phyloP scores from a whole-genome alignment of 2,329 filamentous ascomycete species.

The Stemphylium vesicarium region DNA sequence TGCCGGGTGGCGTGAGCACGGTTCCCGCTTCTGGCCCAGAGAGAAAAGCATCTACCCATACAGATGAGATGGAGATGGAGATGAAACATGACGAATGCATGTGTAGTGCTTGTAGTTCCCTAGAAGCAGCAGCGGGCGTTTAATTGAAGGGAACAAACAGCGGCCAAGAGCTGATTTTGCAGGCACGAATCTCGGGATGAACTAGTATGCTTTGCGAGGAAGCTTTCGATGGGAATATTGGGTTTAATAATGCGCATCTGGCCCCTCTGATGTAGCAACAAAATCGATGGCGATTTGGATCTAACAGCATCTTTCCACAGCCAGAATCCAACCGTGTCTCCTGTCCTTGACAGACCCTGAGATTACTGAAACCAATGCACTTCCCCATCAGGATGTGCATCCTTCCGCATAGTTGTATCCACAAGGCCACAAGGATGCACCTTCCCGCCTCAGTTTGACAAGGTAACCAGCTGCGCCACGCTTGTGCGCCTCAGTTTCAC shows the following conservation, averaged over 20 bases:
- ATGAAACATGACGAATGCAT: too few relatives aligned
- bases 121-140: too few relatives aligned
- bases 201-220: not conserved
- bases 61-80: too few relatives aligned
- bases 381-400: too few relatives aligned
- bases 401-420: not conserved
- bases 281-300: too few relatives aligned
- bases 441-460: not conserved
- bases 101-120: too few relatives aligned
- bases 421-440: conserved; percentile 1
- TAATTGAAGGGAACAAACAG: too few relatives aligned
- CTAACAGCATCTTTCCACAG: too few relatives aligned
- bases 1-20: not conserved
- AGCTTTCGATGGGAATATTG: not conserved
- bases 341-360: too few relatives aligned
- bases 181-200: not conserved
- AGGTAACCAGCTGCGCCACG: conserved; percentile 5
- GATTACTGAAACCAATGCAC: too few relatives aligned
- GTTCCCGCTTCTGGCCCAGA: not conserved
- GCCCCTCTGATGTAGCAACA: not conserved
- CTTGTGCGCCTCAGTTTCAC: conserved; percentile 10
- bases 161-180: not conserved
- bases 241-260: not conserved
- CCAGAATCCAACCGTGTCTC: too few relatives aligned
- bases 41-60: too few relatives aligned